Evolutionary conservation across 106 monocot species (phyloP).

Genomic region (Dendrobium huoshanense): DNA sequence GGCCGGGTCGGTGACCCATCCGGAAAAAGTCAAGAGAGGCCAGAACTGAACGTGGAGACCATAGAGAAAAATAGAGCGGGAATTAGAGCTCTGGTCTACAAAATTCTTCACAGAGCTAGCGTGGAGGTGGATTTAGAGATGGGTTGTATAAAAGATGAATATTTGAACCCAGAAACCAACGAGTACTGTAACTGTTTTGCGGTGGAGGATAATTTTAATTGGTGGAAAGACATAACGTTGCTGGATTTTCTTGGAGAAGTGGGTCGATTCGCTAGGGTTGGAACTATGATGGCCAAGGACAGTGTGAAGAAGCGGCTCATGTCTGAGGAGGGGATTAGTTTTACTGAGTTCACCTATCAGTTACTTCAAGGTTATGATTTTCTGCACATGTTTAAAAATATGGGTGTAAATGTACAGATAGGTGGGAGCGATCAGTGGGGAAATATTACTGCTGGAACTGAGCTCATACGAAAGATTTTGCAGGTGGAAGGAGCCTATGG

Average conservation of each 20-base stretch:
- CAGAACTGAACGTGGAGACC: conserved; percentile 55
- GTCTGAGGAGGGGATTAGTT: conserved; percentile 93
- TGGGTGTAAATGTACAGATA: conserved; percentile 90
- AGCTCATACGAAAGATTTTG: conserved; percentile 78
- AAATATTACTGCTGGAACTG: conserved; percentile 90
- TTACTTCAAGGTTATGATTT: conserved; percentile 93
- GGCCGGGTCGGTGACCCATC: conserved; percentile 89
- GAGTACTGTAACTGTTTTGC: conserved; percentile 13
- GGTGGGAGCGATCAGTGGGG: conserved; percentile 99
- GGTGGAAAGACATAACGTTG: conserved; percentile 77
- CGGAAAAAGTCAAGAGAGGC: conserved; percentile 73
- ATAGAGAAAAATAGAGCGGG: conserved; percentile 42
- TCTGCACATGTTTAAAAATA: conserved; percentile 69
- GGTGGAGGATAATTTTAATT: conserved; percentile 72
- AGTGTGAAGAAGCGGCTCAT: conserved; percentile 76
- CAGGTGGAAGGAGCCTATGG: conserved; percentile 83
- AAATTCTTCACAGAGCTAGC: conserved; percentile 27
- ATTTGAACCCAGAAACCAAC: conserved; percentile 9
- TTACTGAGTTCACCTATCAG: conserved; percentile 95
- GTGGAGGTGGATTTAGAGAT: neutral
- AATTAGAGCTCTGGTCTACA: conserved; percentile 32
- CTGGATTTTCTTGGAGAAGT: conserved; percentile 75
- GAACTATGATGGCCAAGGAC: conserved; percentile 89
- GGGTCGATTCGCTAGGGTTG: conserved; percentile 77
- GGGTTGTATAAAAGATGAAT: conserved; percentile 9